Base-by-base conservation (phyloP, 2,329 filamentous ascomycete species). In the Apiospora sp. region DNA sequence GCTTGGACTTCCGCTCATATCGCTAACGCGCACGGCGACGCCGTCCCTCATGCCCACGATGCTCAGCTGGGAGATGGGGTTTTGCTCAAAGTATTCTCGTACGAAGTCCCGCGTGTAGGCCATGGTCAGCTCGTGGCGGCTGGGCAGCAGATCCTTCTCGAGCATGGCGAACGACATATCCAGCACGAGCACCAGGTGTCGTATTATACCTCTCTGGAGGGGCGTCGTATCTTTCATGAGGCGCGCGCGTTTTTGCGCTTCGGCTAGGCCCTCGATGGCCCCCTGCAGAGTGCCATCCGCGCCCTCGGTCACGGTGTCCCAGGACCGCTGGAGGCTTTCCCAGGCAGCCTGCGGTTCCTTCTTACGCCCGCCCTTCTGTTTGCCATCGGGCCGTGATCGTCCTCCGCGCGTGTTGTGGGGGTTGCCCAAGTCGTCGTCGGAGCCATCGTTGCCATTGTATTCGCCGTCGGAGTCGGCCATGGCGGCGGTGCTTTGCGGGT, bases 41-140 rank as follows among this genome's bases (percentile, higher is more conserved):
- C 96, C 96, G 81, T 98, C 96, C 74, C 94, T 91, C 93, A 98
- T 98, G 69, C 94, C 96, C 51, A 99, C 87, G 43, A 99, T 92
- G 34, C 93, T 95, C 72, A 99, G 89, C 83, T 99, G 96, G 13
- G 95, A 97, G 76, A 99, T 98, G 14, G 96, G 96, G 79, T 99
- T 99, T 83, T 99, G 96, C 83, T 98, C 96, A 80, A 98, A 99
- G 84, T 94, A 99, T 82, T 98, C 96, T 73, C 92, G 89, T 68
- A 98, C 93, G 82, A 98, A 99, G 72, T 95, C 92, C 75, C 92
- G 90, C 22, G 95, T 93, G 82, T 95, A 97, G 75, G 92, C 92
- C 79, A 98, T 88, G 70, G 92, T 93, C 44, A 98, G 89, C 49
- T 95, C 89, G 82, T 96, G 95, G 73, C 96, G 90, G 61, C 92